Evolutionary conservation across 2,329 filamentous ascomycete genomes (phyloP).

Genomic region (Hymenoscyphus fructigenus): DNA sequence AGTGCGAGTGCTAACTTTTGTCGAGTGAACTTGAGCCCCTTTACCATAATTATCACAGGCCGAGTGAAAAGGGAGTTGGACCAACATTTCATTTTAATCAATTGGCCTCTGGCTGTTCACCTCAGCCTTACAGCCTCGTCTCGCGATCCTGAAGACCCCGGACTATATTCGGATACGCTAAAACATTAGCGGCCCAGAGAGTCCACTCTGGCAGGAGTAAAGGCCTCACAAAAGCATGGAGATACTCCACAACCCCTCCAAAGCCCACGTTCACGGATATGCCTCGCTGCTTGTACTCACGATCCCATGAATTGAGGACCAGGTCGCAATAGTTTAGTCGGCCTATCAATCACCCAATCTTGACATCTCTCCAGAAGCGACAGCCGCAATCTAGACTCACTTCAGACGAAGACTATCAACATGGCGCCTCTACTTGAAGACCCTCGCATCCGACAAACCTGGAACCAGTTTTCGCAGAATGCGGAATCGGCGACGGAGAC

Average conservation of each 20-base stretch:
- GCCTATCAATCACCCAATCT: not conserved
- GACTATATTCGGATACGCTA: not conserved
- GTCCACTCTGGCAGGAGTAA: not conserved
- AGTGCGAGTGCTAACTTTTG: no score
- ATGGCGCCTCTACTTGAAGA: conserved; percentile 61
- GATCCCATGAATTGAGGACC: not conserved
- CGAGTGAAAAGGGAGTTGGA: no score
- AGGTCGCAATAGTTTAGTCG: conserved; percentile 1
- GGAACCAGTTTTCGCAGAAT: conserved; percentile 90
- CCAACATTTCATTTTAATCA: not conserved
- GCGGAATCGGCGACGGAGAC: conserved; percentile 88
- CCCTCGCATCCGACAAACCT: conserved; percentile 85
- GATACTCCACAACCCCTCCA: conserved; percentile 1
- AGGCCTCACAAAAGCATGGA: not conserved
- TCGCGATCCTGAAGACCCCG: not conserved
- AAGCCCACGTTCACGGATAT: not conserved
- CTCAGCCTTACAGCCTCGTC: conserved; percentile 2
- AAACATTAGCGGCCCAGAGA: conserved; percentile 4
- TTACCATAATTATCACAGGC: no score
- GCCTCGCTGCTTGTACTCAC: not conserved
- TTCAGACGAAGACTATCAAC: conserved; percentile 5
- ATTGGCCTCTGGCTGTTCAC: not conserved
- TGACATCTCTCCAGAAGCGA: not conserved
- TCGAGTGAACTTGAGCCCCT: no score
- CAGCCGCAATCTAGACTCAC: not conserved